phyloP scores from a whole-genome alignment of 2,329 filamentous ascomycete species.

The Cytospora piceae region DNA sequence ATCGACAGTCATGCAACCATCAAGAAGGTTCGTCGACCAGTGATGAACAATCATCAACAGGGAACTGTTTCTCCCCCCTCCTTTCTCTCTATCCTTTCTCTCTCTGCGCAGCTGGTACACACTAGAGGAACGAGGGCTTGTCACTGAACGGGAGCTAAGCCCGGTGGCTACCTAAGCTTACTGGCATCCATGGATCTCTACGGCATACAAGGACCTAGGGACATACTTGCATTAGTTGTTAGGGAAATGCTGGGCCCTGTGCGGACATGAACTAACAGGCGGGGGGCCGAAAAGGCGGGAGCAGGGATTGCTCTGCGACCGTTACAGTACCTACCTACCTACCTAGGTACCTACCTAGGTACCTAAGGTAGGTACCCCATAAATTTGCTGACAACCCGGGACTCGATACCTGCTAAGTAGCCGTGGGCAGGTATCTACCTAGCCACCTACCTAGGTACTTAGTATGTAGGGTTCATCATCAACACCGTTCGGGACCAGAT shows the following conservation, averaged over 20 bases:
- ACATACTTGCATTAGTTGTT: neutral
- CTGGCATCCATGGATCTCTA: neutral
- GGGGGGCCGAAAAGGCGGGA: conserved; percentile 15
- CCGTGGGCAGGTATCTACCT: too few species aligned
- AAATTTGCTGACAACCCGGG: too few species aligned
- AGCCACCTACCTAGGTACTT: neutral
- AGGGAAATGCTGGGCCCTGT: conserved; percentile 1
- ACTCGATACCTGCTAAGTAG: too few species aligned
- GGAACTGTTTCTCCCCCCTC: neutral
- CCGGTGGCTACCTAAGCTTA: neutral
- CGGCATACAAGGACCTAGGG: too few species aligned
- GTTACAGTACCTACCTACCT: too few species aligned
- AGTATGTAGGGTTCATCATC: neutral
- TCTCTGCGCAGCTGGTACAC: neutral
- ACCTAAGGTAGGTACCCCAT: too few species aligned
- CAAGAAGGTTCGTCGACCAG: neutral
- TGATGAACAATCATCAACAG: neutral
- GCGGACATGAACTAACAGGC: conserved; percentile 17
- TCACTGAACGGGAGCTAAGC: neutral
- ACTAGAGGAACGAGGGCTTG: neutral
- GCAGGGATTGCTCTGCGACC: conserved; percentile 7
- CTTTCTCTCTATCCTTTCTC: neutral
- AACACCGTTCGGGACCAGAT: conserved; percentile 12
- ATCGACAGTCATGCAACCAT: too few species aligned
- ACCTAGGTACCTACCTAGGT: too few species aligned